phyloP scores from a whole-genome alignment of 805 yeast genomes.

The Cyberlindnera japonica region DNA sequence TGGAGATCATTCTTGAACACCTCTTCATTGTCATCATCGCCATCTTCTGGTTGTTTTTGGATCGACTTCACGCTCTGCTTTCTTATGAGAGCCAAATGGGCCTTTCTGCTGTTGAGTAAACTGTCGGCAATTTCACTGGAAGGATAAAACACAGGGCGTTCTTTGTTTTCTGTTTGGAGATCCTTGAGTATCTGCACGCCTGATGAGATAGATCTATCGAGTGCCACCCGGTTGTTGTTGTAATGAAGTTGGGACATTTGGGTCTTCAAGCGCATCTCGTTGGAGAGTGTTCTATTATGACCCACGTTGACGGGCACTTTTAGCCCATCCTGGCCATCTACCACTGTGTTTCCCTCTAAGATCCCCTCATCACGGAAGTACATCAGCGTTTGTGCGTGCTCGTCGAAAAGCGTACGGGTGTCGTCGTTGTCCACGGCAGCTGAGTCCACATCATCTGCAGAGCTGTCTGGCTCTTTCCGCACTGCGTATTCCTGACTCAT shows the following conservation, averaged over 20 bases:
- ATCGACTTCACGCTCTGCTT: slow-evolving; percentile 27
- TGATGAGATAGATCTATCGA: slow-evolving; percentile 57
- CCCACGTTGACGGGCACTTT: slow-evolving; percentile 7
- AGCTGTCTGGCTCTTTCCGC: background rate
- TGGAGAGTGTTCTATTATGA: slow-evolving; percentile 26
- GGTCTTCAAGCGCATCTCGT: slow-evolving; percentile 39
- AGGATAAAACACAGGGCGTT: slow-evolving; percentile 63
- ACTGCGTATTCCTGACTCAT: slow-evolving; percentile 15
- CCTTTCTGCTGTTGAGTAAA: slow-evolving; percentile 44
- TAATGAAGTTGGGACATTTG: slow-evolving; percentile 73
- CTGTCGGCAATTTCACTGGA: slow-evolving; percentile 31
- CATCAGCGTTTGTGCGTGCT: slow-evolving; percentile 20
- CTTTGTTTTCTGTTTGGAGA: slow-evolving; percentile 51
- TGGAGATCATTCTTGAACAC: slow-evolving; percentile 42
- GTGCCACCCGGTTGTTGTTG: slow-evolving; percentile 63
- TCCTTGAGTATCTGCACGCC: slow-evolving; percentile 49
- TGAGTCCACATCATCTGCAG: background rate
- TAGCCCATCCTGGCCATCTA: slow-evolving; percentile 21
- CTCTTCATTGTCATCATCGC: slow-evolving; percentile 16
- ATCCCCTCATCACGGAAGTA: slow-evolving; percentile 26
- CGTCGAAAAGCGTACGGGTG: slow-evolving; percentile 18
- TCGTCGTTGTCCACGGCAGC: slow-evolving; percentile 17
- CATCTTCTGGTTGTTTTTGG: slow-evolving; percentile 20
- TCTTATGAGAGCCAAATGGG: slow-evolving; percentile 50
- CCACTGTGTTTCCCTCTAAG: slow-evolving; percentile 26